Base-by-base conservation (phyloP, 2,329 filamentous ascomycete genomes). In the Dactylonectria macrodidyma region DNA sequence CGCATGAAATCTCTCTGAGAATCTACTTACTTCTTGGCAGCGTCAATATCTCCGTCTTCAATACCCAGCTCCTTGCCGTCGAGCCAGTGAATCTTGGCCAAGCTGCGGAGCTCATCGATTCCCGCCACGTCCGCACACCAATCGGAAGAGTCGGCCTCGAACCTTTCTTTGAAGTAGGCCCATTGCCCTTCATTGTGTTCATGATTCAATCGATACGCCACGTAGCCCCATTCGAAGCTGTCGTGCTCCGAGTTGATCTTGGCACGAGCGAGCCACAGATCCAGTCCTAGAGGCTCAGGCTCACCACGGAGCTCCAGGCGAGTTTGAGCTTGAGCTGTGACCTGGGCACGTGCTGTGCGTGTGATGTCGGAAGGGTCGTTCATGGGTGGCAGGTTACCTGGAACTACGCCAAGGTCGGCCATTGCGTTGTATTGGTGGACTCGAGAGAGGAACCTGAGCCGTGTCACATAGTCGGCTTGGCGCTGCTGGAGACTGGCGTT, bases 41-140 rank as follows among this genome's bases (percentile, higher is more conserved):
- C 50, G 12, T 54, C 50, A 7, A 54, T 22, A 7, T 54, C n/a
- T 54, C 50, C 50, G 12, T 54, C 50, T 12, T 54, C 30, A 19
- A 54, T 54, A 22, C 30, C n/a, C 0, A 54, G 30, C 30, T 36
- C n/a, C n/a, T 36, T 36, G 10, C 50, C 50, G 9, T 54, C 30
- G 4, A 34, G 30, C 50, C 30, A 36, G 16, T 54, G 30, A 3
- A 54, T 33, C n/a, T 54, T 36, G 30, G 30, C 34, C 5, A 36
- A 34, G 16, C 12, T 36, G n/a, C 50, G 50, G 16, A 54, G 10
- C 2, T 36, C 30, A 16, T 54, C 50, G 7, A 54, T 54, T 3
- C 11, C 50, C 1, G 16, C 7, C 9, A 36, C 3, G 3, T 12
- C 50, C 1, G 34, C 16, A n/a, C 30, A 30, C 50, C 50, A 54